Evolutionary conservation across 805 yeast genomes (phyloP).

Genomic region (Blastobotrys americana): DNA sequence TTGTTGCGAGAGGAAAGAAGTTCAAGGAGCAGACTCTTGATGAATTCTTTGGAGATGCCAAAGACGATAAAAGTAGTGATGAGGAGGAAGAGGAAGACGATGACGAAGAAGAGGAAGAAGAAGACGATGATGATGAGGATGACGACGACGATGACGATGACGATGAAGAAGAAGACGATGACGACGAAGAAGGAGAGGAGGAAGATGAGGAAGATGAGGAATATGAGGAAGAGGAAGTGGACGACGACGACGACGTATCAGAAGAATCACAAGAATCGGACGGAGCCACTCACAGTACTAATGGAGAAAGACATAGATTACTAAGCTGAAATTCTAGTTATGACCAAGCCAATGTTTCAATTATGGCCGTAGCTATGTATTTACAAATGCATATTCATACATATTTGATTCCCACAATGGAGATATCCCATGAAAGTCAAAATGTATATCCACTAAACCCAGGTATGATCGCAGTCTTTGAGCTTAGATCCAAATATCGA

Average conservation of each 20-base stretch:
- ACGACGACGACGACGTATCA: conserved; percentile 8
- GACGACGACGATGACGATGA: conserved; percentile 27
- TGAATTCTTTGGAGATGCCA: conserved; percentile 60
- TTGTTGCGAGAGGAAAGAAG: conserved; percentile 28
- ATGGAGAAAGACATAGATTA: conserved; percentile 3
- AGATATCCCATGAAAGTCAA: background rate
- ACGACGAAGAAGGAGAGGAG: conserved; percentile 29
- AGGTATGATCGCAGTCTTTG: too few species aligned
- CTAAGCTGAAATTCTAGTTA: background rate
- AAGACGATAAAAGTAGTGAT: conserved; percentile 20
- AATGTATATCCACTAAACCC: too few species aligned
- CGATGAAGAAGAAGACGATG: conserved; percentile 30
- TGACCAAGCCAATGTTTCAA: background rate
- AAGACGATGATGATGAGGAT: conserved; percentile 26
- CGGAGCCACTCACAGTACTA: conserved; percentile 1
- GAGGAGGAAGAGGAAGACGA: conserved; percentile 28
- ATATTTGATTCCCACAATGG: background rate
- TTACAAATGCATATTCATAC: background rate
- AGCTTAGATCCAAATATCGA: conserved; percentile 39
- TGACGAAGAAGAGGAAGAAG: conserved; percentile 26
- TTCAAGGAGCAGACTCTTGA: conserved; percentile 70
- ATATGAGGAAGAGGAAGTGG: conserved; percentile 5
- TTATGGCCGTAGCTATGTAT: background rate
- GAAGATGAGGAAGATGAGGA: conserved; percentile 18
- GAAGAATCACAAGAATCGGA: conserved; percentile 1